phyloP scores from a whole-genome alignment of 2,329 filamentous ascomycete species.

The Aspergillus transmontanensis region DNA sequence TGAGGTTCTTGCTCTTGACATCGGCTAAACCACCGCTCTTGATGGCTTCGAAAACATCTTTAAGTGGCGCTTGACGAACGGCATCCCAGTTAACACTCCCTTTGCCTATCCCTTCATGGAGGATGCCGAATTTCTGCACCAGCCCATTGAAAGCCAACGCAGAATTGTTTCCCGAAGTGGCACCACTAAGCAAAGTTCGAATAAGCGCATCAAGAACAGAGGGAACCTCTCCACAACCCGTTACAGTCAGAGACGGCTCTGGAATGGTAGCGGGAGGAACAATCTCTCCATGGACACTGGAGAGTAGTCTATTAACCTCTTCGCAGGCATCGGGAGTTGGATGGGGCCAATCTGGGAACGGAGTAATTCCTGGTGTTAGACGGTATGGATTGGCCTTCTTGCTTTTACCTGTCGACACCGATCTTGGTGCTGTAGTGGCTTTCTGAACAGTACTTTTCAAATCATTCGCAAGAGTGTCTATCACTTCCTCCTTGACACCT shows the following conservation, averaged over 20 bases:
- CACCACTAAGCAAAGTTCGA: conserved; percentile 63
- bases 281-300: conserved; percentile 66
- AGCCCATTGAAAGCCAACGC: conserved; percentile 68
- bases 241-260: conserved; percentile 67
- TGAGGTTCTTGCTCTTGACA: conserved; percentile 73
- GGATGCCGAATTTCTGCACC: conserved; percentile 64
- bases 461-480: too few relatives aligned
- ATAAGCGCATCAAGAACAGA: conserved; percentile 67
- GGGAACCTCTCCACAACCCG: conserved; percentile 70
- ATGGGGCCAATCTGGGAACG: conserved; percentile 67
- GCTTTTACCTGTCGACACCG: conserved; percentile 15
- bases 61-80: conserved; percentile 60
- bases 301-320: conserved; percentile 67
- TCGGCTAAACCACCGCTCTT: conserved; percentile 69
- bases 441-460: background rate
- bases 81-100: conserved; percentile 76
- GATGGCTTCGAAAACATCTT: conserved; percentile 70
- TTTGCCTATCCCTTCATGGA: conserved; percentile 65
- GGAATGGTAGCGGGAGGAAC: conserved; percentile 68
- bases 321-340: conserved; percentile 71
- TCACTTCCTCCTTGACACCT: background rate
- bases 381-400: conserved; percentile 48
- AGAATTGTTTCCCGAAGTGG: conserved; percentile 63
- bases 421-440: conserved; percentile 13
- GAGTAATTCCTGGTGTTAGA: conserved; percentile 57